Evolutionary conservation across 495 filamentous ascomycete genomes (phyloP), one percentile per base, ranked within the genome.

Genomic region (Pyronema omphalodes): DNA sequence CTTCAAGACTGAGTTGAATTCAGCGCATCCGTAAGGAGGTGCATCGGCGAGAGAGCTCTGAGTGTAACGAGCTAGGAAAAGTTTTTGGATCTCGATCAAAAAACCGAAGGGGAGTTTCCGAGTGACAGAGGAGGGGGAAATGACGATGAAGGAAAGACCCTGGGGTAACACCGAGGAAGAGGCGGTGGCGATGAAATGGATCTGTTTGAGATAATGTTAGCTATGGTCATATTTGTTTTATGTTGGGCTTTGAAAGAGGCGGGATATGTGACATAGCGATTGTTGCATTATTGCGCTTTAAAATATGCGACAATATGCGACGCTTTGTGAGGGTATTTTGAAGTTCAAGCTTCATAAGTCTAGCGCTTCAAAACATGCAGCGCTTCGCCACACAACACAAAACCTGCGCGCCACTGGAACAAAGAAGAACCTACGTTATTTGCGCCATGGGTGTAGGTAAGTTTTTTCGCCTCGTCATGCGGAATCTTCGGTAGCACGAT

Each of bases 401-500:
- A 29, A 29, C 23, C 5, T 5, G 23, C 23, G 1, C 23, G 23
- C 23, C n/a, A 35, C 8, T 19, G 1, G 35, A 17, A 11, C 15
- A 15, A 9, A 39, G 19, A 15, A 41, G 41, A 8, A 36, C 39
- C 23, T 17, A 54, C 52, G 71, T 88, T 87, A 66, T 94, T 79
- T 43, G 79, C 72, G 66, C 87, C 81, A 67, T 93, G 86, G 23
- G 85, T 93, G 73, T 89, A 94, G 57, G 89, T 96, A 37, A 93
- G 79, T 67, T 94, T 94, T 65, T 89, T 82, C 6, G 88, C 76
- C 35, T 76, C 70, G 53, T 73, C 66, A 68, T 98, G 91, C 56
- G 70, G 69, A 75, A 98, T 94, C 64, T 94, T 95, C 53, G 91
- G 91, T 56, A 98, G 86, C 71, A 96, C 87, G 60, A 95, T 74